These are phyloP conservation scores for Auriscalpium microsporum DNA, from an alignment of 768 basidiomycete genomes.

Conservation along the genomic window DNA sequence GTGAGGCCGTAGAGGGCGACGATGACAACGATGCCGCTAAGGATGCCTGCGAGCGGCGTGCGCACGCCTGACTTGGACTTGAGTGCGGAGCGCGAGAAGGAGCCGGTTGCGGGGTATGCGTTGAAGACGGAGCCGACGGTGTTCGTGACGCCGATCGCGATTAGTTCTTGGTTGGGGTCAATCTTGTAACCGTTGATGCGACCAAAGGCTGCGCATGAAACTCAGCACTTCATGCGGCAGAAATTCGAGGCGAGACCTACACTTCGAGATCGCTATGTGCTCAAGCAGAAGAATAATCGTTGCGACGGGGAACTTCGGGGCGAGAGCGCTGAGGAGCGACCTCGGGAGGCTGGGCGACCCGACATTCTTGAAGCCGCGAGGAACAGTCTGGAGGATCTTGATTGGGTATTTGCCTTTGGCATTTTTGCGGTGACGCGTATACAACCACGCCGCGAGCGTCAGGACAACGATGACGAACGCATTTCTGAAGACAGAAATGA, in stretches of 20 bases:
- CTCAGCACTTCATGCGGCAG: background rate
- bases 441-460: conserved; percentile 82
- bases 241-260: conserved; percentile 31
- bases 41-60: conserved; percentile 83
- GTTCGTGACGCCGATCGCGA: conserved; percentile 97
- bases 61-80: conserved; percentile 97
- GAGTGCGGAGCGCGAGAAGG: conserved; percentile 96
- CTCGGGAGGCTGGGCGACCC: conserved; percentile 38
- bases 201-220: conserved; percentile 63
- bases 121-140: conserved; percentile 82
- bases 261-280: conserved; percentile 96
- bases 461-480: conserved; percentile 85
- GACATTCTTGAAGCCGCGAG: conserved; percentile 68
- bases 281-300: conserved; percentile 88
- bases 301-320: conserved; percentile 68
- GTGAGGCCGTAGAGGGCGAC: conserved; percentile 94
- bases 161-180: conserved; percentile 88
- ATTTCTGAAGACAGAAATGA: conserved; percentile 66
- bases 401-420: conserved; percentile 69
- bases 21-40: conserved; percentile 81
- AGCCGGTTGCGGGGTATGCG: conserved; percentile 95
- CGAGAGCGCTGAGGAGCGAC: conserved; percentile 57
- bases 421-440: conserved; percentile 54
- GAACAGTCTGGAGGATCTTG: conserved; percentile 76
- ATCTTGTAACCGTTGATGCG: conserved; percentile 93